Conservation (phyloP, 352 stramenopile genomes). For the Pythium coloratum region DNA sequence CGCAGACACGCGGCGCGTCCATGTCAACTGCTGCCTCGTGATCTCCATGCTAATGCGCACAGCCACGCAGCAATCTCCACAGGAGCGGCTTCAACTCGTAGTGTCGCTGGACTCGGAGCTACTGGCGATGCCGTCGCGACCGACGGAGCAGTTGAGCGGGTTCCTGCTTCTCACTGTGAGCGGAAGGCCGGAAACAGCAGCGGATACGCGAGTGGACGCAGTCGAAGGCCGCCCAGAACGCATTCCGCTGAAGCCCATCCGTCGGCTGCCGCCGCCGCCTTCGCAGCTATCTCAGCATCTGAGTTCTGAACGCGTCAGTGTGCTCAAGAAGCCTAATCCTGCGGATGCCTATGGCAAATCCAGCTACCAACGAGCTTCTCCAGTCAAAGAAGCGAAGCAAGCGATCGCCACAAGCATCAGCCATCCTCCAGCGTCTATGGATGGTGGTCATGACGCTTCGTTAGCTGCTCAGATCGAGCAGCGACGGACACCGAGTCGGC, state of each 20-base stretch:
- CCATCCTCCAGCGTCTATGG: neutral
- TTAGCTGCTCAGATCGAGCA: conserved; percentile 33
- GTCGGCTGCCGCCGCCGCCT: neutral
- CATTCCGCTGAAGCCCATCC: conserved; percentile 10
- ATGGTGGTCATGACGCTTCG: neutral
- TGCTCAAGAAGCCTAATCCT: neutral
- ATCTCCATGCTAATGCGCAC: conserved; percentile 83
- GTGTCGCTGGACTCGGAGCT: conserved; percentile 73
- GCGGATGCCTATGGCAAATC: conserved; percentile 1
- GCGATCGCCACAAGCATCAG: neutral
- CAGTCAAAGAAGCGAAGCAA: neutral
- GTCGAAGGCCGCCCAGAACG: neutral
- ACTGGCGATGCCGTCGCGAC: conserved; percentile 49
- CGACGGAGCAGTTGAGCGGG: conserved; percentile 41
- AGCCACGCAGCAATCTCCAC: conserved; percentile 29
- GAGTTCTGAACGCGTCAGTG: neutral
- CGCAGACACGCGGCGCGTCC: conserved; percentile 59
- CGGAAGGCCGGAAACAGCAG: conserved; percentile 39
- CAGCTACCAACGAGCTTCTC: neutral
- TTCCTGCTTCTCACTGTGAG: conserved; percentile 53
- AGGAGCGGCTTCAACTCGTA: conserved; percentile 37
- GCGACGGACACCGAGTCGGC: conserved; percentile 39
- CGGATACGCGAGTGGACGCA: neutral
- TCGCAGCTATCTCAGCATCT: neutral
- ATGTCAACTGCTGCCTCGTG: conserved; percentile 84